Evolutionary conservation across 345 rosid genomes (phyloP), one percentile per base, ranked within the genome.

Genomic region (Acer campestre): DNA sequence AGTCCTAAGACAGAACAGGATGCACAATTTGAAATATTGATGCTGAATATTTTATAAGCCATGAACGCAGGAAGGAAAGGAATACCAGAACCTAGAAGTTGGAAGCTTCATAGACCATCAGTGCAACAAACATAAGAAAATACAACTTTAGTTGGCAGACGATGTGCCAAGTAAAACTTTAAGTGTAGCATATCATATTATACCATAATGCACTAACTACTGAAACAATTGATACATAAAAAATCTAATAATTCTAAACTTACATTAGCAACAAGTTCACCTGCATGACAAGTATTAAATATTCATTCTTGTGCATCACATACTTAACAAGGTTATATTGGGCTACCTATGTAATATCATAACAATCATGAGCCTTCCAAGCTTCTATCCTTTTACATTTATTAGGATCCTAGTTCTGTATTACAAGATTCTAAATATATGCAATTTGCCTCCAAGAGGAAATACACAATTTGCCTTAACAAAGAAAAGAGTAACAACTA

Each of bases 281-380:
- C 46, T 42, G 46, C 46, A 42, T 42, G 46, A 51, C 18, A 25
- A 70, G 40, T 49, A 10, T 70, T 48, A 70, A 25, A 25, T 14
- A 22, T 1, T 51, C 61, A 51, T 7, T 27, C 10, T 27, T 2
- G 22, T 51, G 61, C 61, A 27, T 70, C 42, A 70, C 49, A 27
- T n/a, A 16, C 73, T 8, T 2, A 70, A 70, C 18, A 51, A 38
- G 3, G 49, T 70, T 11, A 25, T 14, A 25, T 14, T 16, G 3
- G 22, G 70, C 22, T 35, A 38, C n/a, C 12, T 46, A 22, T 14
- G 73, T 27, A 69, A 16, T 4, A 70, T 27, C 61, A 51, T 16
- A 70, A 49, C 72, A 25, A 16, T 51, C 44, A 51, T 48, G 3
- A 53, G 61, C 61, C 55, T 70, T 70, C 17, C 61, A 49, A 70